These are phyloP conservation scores for Aspergillus bertholletiae DNA, from an alignment of 495 filamentous ascomycete genomes.

Conservation along the genomic window DNA sequence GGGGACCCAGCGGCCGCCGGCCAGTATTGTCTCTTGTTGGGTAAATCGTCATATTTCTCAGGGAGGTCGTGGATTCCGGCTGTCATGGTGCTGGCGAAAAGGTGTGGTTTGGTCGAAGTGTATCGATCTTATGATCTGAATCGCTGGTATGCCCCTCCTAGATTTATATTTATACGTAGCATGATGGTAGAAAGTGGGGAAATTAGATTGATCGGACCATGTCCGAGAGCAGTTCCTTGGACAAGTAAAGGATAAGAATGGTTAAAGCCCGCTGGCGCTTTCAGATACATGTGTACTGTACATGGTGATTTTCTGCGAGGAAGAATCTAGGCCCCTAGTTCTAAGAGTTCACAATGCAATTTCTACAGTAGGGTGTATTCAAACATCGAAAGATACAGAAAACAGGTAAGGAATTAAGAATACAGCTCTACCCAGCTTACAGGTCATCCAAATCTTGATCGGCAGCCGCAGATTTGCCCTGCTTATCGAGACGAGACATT, in stretches of 20 bases:
- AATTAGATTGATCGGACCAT: slow-evolving; percentile 12
- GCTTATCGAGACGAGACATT: slow-evolving; percentile 41
- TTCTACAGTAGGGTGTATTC: slow-evolving; percentile 1
- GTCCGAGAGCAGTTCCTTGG: slow-evolving; percentile 7
- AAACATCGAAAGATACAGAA: slow-evolving; percentile 17
- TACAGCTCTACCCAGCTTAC: slow-evolving; percentile 22
- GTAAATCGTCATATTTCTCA: slow-evolving; percentile 45
- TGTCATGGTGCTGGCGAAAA: slow-evolving; percentile 14
- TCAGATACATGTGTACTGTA: not conserved
- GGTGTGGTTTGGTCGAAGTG: not conserved
- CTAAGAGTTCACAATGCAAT: not conserved
- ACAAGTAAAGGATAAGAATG: not conserved
- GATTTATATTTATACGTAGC: too few species aligned
- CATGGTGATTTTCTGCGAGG: not conserved
- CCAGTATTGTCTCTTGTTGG: slow-evolving; percentile 48
- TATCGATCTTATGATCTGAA: not conserved
- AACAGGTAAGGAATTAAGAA: slow-evolving; percentile 16
- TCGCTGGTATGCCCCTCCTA: not conserved
- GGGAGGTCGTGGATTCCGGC: slow-evolving; percentile 23
- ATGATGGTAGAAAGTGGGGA: too few species aligned
- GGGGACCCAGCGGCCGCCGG: slow-evolving; percentile 38
- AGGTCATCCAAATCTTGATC: slow-evolving; percentile 40
- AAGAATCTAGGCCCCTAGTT: not conserved
- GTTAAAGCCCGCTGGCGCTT: too few species aligned
- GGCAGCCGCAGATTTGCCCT: slow-evolving; percentile 21